Conservation (phyloP, 352 stramenopile species). For the Albugo laibachii region DNA sequence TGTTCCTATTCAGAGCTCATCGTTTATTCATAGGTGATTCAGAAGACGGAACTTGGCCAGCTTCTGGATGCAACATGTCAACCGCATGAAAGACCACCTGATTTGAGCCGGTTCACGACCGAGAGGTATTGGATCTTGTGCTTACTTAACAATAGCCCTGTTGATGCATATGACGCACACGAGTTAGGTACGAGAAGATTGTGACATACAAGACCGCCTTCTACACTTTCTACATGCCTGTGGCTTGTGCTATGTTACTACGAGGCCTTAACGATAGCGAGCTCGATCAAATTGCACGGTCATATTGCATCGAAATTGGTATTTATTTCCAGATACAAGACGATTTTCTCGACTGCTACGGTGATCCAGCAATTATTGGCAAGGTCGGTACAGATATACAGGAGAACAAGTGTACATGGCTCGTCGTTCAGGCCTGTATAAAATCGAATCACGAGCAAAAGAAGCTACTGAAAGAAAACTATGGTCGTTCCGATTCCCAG, state of each 20-base stretch:
- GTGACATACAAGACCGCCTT: conserved; percentile 98
- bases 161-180: no score
- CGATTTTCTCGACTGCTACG: conserved; percentile 98
- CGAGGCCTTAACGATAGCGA: conserved; percentile 59
- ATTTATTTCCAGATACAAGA: conserved; percentile 99
- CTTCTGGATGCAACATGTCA: conserved; percentile 82
- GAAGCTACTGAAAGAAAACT: conserved; percentile 64
- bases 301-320: conserved; percentile 92
- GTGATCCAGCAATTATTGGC: conserved; percentile 81
- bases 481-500: conserved; percentile 64
- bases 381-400: conserved; percentile 97
- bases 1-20: background rate
- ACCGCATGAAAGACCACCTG: conserved; percentile 51
- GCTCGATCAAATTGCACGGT: conserved; percentile 68
- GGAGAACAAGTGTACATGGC: conserved; percentile 98
- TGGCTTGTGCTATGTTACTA: conserved; percentile 81
- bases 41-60: conserved; percentile 94
- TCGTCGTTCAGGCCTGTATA: conserved; percentile 89
- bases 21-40: conserved; percentile 73
- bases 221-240: conserved; percentile 98
- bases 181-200: conserved; percentile 57
- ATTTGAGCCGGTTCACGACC: conserved; percentile 86
- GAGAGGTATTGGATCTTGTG: conserved; percentile 22
- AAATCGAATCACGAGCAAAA: conserved; percentile 52
- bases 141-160: no score